Percentiles rank a stretch among this genome's conserved stretches.
Evolutionary conservation across 306 rosid genomes (phyloP).

Genomic region (Cucurbita ficifolia): DNA sequence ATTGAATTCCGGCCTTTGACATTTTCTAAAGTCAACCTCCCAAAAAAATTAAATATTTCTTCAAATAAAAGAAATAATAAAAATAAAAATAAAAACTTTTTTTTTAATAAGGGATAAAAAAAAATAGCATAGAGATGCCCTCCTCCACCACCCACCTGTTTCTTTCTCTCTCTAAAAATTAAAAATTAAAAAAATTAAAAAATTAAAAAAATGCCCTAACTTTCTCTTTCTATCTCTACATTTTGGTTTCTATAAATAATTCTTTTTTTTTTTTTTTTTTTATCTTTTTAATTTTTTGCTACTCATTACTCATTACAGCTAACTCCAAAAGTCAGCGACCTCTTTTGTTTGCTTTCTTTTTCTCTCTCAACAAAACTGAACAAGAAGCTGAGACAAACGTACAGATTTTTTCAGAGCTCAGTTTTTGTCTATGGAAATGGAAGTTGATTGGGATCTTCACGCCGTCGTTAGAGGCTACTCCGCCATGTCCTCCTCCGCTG

Average conservation of each 20-base stretch:
- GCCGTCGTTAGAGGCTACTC: conserved; percentile 82
- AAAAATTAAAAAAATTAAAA: not conserved
- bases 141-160: conserved; percentile 1
- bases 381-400: conserved; percentile 13
- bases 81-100: not conserved
- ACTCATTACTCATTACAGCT: conserved; percentile 30
- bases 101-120: not conserved
- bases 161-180: not conserved
- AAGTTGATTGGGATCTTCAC: conserved; percentile 84
- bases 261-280: conserved; percentile 7
- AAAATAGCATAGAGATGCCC: conserved; percentile 36
- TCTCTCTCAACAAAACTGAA: conserved; percentile 1
- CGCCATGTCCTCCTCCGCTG: not conserved
- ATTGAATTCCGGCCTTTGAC: conserved; percentile 24
- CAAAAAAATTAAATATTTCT: conserved; percentile 2
- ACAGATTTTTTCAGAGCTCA: conserved; percentile 21
- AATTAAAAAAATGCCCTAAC: not conserved
- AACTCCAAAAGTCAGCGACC: conserved; percentile 52
- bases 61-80: not conserved
- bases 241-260: conserved; percentile 17
- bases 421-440: conserved; percentile 25
- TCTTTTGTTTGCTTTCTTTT: conserved; percentile 22
- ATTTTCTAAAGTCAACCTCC: conserved; percentile 22
- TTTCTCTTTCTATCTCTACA: conserved; percentile 17
- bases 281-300: not conserved